Conservation (phyloP, 768 basidiomycete species). For the Daedalea quercina region DNA sequence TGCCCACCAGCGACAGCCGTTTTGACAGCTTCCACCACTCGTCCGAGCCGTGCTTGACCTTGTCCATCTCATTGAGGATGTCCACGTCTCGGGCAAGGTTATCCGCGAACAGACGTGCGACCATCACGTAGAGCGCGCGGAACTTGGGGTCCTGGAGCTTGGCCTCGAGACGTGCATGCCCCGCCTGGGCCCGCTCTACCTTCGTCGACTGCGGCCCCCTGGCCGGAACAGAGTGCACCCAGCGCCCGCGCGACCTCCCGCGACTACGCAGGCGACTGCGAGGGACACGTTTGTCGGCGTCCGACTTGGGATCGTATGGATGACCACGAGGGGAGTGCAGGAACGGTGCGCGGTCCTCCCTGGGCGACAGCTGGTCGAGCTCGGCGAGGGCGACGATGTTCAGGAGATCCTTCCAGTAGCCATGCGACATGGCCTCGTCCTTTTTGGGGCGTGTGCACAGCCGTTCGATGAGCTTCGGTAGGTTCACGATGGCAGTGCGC, state of each 20-base stretch:
- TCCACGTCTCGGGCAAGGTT: constrained; percentile 43
- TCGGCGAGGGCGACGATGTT: constrained; percentile 60
- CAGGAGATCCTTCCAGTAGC: constrained; percentile 73
- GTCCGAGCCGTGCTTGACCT: constrained; percentile 20
- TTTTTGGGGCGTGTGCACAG: constrained; percentile 33
- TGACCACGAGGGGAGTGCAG: constrained; percentile 12
- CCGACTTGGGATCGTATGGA: no score
- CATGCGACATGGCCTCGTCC: constrained; percentile 34
- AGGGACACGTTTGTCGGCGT: no score
- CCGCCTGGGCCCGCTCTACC: constrained; percentile 17
- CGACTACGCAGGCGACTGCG: no score
- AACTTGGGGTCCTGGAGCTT: constrained; percentile 44
- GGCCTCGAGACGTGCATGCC: constrained; percentile 29
- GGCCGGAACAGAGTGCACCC: no score
- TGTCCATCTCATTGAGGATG: constrained; percentile 30
- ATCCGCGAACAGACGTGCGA: constrained; percentile 53
- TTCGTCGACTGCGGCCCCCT: constrained; percentile 5
- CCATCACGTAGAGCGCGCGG: constrained; percentile 55
- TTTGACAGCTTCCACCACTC: constrained; percentile 26
- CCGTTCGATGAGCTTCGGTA: constrained; percentile 45
- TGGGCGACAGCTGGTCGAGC: constrained; percentile 36
- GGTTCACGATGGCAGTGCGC: constrained; percentile 59
- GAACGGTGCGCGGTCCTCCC: constrained; percentile 15
- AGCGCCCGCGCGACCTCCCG: no score
- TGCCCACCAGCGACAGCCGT: constrained; percentile 50